These are phyloP conservation scores for Xylariomycetidae sp. DNA, from an alignment of 2,329 filamentous ascomycete genomes.

Conservation along the genomic window DNA sequence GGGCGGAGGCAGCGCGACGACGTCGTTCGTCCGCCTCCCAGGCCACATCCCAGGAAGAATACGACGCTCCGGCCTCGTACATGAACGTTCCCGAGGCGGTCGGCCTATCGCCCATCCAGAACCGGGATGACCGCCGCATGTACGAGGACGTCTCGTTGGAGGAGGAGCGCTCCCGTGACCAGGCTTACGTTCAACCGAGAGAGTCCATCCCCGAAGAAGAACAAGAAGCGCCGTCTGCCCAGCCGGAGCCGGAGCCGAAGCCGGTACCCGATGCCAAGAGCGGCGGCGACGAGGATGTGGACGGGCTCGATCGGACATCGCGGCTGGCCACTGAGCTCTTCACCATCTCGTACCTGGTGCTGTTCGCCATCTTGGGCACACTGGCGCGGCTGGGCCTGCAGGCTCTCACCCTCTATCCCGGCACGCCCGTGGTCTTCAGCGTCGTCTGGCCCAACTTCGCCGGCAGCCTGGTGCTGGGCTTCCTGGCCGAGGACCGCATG, in stretches of 20 bases:
- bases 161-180: slow-evolving; percentile 25
- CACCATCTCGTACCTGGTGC: slow-evolving; percentile 72
- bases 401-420: slow-evolving; percentile 72
- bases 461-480: slow-evolving; percentile 79
- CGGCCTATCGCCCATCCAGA: slow-evolving; percentile 37
- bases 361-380: slow-evolving; percentile 82
- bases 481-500: slow-evolving; percentile 70
- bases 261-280: not conserved
- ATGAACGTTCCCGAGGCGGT: slow-evolving; percentile 38
- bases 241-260: slow-evolving; percentile 1
- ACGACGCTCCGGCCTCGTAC: slow-evolving; percentile 33
- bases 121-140: slow-evolving; percentile 29
- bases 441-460: slow-evolving; percentile 84
- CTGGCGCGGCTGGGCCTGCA: slow-evolving; percentile 76
- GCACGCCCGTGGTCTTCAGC: slow-evolving; percentile 65
- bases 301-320: slow-evolving; percentile 32
- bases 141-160: slow-evolving; percentile 36
- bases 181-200: slow-evolving; percentile 11
- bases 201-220: slow-evolving; percentile 8
- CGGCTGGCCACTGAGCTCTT: slow-evolving; percentile 54
- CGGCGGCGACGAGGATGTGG: slow-evolving; percentile 5
- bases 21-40: slow-evolving; percentile 11
- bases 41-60: slow-evolving; percentile 16
- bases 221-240: slow-evolving; percentile 3
- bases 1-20: not conserved